A percentile compares a stretch with the other conserved stretches of the same genome.
These are phyloP conservation scores for Myxozyma neglecta DNA, from an alignment of 805 yeast species.

Conservation along the genomic window DNA sequence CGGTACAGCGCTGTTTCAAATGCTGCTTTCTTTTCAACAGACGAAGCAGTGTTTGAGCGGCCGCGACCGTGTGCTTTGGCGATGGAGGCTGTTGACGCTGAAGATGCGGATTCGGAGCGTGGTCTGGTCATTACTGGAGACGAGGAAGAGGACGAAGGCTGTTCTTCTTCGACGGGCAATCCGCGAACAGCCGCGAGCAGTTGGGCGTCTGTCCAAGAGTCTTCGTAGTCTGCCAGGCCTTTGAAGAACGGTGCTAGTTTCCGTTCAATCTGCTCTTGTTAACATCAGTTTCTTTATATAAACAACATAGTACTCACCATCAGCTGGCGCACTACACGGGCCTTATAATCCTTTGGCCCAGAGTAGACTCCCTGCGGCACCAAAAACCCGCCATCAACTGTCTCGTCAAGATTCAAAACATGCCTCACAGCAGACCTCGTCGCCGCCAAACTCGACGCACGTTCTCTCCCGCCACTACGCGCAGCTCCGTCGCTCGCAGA, in stretches of 20 bases:
- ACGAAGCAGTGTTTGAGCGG: slow-evolving; percentile 23
- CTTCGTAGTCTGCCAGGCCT: slow-evolving; percentile 79
- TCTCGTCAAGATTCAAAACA: slow-evolving; percentile 27
- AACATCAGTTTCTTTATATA: neutral
- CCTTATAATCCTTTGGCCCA: slow-evolving; percentile 70
- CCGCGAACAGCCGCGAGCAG: slow-evolving; percentile 48
- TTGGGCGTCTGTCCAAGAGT: slow-evolving; percentile 69
- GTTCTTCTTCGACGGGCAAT: slow-evolving; percentile 33
- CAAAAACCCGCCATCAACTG: slow-evolving; percentile 89
- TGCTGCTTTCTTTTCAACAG: slow-evolving; percentile 15
- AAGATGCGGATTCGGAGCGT: slow-evolving; percentile 14
- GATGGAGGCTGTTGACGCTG: neutral
- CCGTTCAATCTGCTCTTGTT: slow-evolving; percentile 49
- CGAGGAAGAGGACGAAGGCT: neutral
- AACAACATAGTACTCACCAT: slow-evolving; percentile 42
- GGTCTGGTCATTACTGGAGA: slow-evolving; percentile 6
- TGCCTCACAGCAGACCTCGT: slow-evolving; percentile 23
- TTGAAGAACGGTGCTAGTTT: slow-evolving; percentile 85
- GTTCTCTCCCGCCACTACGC: neutral
- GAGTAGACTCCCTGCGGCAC: slow-evolving; percentile 91
- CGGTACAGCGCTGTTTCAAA: slow-evolving; percentile 60
- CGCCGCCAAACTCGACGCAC: slow-evolving; percentile 2
- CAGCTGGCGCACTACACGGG: slow-evolving; percentile 67
- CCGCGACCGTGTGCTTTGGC: slow-evolving; percentile 22
- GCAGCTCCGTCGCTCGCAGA: neutral